Percentiles rank a stretch among this genome's conserved stretches.
phyloP scores from a whole-genome alignment of 129 eudicot genomes.

The Deinandra increscens region DNA sequence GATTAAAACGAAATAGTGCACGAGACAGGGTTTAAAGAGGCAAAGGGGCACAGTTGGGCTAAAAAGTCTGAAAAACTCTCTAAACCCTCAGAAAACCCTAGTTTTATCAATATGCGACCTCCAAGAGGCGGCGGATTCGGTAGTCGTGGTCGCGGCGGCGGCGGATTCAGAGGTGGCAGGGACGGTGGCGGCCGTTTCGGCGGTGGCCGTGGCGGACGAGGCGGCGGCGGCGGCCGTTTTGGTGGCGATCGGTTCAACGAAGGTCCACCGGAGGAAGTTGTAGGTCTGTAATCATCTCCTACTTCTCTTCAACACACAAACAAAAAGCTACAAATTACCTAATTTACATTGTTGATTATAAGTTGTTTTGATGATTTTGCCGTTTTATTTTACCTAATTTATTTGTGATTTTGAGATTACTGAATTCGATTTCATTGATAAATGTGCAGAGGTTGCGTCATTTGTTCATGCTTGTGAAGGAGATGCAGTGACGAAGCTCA shows the following conservation, averaged over 20 bases:
- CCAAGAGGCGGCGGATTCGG: conserved; percentile 58
- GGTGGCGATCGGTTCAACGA: conserved; percentile 47
- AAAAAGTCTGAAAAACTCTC: not conserved
- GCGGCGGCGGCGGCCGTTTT: conserved; percentile 42
- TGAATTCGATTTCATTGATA: not conserved
- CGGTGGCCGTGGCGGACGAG: conserved; percentile 33
- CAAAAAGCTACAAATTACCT: not conserved
- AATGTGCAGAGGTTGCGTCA: conserved; percentile 64
- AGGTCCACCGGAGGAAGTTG: conserved; percentile 64
- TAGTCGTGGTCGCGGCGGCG: conserved; percentile 36
- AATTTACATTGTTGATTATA: no score
- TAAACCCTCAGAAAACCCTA: conserved; percentile 45
- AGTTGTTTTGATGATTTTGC: no score
- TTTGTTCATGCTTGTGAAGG: conserved; percentile 94
- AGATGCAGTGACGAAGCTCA: conserved; percentile 93
- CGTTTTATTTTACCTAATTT: no score
- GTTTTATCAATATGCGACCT: conserved; percentile 49
- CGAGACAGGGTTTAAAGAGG: conserved; percentile 13
- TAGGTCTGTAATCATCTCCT: conserved; percentile 34
- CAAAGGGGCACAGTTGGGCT: no score
- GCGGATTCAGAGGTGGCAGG: conserved; percentile 43
- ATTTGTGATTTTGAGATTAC: not conserved
- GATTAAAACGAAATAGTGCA: not conserved
- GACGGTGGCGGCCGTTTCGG: conserved; percentile 42
- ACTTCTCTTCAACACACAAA: not conserved